Evolutionary conservation across 495 filamentous ascomycete species (phyloP).

Genomic region (Lasiosphaeria miniovina): DNA sequence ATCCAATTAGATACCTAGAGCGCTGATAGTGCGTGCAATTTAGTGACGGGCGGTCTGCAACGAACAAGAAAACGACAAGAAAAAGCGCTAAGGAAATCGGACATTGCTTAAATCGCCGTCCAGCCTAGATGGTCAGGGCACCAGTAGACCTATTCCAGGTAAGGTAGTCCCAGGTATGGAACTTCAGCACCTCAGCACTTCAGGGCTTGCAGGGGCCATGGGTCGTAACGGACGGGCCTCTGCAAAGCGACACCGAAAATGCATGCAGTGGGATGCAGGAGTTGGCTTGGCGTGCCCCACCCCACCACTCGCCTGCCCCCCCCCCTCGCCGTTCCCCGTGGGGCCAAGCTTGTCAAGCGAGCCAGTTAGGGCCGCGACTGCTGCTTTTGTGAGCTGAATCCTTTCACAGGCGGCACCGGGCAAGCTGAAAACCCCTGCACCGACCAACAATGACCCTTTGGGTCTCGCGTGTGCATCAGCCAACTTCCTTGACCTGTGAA

Average conservation of each 20-base stretch:
- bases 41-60: too few species aligned
- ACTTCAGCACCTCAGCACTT: background rate
- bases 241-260: constrained; percentile 2
- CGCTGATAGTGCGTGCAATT: too few species aligned
- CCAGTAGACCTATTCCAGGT: background rate
- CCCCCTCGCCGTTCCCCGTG: background rate
- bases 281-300: background rate
- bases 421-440: constrained; percentile 17
- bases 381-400: constrained; percentile 18
- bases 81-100: too few species aligned
- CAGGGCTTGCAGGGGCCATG: background rate
- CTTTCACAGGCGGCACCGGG: constrained; percentile 16
- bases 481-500: too few species aligned
- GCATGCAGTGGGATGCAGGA: constrained; percentile 3
- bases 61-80: too few species aligned
- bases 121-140: background rate
- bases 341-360: constrained; percentile 6
- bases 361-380: constrained; percentile 14
- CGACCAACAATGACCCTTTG: background rate
- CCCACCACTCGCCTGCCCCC: constrained; percentile 1
- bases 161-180: background rate
- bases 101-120: too few species aligned
- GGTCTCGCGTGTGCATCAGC: background rate
- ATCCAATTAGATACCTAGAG: too few species aligned
- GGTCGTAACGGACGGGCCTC: background rate